Evolutionary conservation across 2,329 filamentous ascomycete species (phyloP), one percentile per base, ranked within the genome.

Genomic region (Trichoderma sp.): DNA sequence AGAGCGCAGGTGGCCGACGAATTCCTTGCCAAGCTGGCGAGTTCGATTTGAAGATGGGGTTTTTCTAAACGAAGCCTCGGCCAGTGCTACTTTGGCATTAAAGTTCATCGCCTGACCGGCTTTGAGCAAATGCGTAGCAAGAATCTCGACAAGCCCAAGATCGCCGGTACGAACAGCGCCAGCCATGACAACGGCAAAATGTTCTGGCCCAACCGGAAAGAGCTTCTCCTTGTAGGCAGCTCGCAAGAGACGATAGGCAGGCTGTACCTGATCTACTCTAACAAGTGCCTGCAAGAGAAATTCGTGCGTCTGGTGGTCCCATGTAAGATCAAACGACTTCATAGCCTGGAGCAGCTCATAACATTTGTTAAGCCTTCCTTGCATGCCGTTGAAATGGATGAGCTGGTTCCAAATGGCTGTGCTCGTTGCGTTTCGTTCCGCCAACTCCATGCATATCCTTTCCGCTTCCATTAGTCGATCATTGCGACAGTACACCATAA

Each of bases 361-460:
- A 71, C 89, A 85, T 65, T 84, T 84, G n/a, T 81, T 81, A 7
- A 91, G 81, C 71, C 88, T 86, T 74, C 92, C 89, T 7, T 89
- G 88, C 74, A 90, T 85, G 7, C 93, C 94, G 81, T 95, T 89
- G 76, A 93, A 90, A 74, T 89, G 87, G 5, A 98, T 85, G 38
- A 98, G 84, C 71, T 91, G 88, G 81, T 98, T 98, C 94, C 94
- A 98, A 80, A 95, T 90, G 38, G 88, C 86, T 2, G 91, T 91
- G 27, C 83, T 84, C 2, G 88, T 85, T 1, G 90, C 88, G 21
- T 86, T 84, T 76, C 87, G 86, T 14, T 84, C 83, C 27, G 91
- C 85, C 38, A 91, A 88, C 62, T 89, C 88, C 66, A 89, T 69
- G 62, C 83, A 85, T 31, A 86, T 80, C n/a, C 78, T 79, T 75